A percentile compares a stretch with the other conserved stretches of the same genome.
These are phyloP conservation scores for Triticum turgidum DNA, from an alignment of 176 grass and related monocot genomes.

Conservation along the genomic window DNA sequence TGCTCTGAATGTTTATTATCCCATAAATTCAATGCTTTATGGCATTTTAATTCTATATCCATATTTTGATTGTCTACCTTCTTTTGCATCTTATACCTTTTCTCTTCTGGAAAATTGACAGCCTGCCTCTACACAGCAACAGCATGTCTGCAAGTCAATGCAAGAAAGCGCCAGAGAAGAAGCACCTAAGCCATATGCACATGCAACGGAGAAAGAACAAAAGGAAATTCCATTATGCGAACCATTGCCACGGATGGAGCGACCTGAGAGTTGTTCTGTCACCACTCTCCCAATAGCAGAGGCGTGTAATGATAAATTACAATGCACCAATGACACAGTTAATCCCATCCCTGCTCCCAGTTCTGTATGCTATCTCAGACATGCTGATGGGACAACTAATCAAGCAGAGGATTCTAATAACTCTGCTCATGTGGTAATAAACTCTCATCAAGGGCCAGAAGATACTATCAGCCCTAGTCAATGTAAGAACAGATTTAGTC, in stretches of 20 bases:
- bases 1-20: neutral
- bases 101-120: constrained; percentile 31
- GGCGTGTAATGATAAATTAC: constrained; percentile 2
- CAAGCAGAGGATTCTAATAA: constrained; percentile 27
- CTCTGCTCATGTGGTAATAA: neutral
- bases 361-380: neutral
- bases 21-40: neutral
- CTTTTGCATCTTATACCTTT: constrained; percentile 9
- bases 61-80: neutral
- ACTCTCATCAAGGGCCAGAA: constrained; percentile 6
- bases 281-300: neutral
- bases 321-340: constrained; percentile 15
- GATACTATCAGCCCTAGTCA: constrained; percentile 4
- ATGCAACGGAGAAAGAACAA: constrained; percentile 1
- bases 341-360: constrained; percentile 22
- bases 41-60: neutral
- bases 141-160: neutral
- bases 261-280: constrained; percentile 8
- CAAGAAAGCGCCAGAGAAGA: constrained; percentile 30
- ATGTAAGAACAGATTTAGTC: constrained; percentile 36
- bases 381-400: neutral
- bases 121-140: constrained; percentile 16
- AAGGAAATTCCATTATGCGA: neutral
- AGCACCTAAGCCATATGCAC: constrained; percentile 12
- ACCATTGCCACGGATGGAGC: constrained; percentile 7